phyloP scores from a whole-genome alignment of 2,329 filamentous ascomycete genomes.

The Metarhizium album region DNA sequence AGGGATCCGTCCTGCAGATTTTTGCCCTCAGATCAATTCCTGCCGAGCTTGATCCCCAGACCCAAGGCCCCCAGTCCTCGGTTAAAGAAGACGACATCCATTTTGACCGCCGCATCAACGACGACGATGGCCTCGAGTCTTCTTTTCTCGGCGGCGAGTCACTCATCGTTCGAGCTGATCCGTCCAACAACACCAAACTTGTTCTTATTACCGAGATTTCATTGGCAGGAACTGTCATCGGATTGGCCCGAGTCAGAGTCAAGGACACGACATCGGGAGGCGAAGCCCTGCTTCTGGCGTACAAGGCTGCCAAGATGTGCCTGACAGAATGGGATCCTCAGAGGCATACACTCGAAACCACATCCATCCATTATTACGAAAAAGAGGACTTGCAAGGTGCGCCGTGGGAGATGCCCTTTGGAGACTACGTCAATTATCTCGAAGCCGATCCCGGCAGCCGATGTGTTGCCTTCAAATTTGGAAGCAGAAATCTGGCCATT shows the following conservation, averaged over 20 bases:
- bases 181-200: constrained; percentile 61
- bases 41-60: constrained; percentile 46
- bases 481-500: constrained; percentile 78
- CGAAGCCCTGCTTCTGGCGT: constrained; percentile 72
- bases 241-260: constrained; percentile 67
- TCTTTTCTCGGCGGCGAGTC: constrained; percentile 56
- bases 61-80: constrained; percentile 22
- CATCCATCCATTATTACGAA: constrained; percentile 97
- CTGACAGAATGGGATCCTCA: constrained; percentile 89
- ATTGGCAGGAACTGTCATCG: constrained; percentile 74
- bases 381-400: constrained; percentile 77
- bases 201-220: constrained; percentile 76
- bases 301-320: constrained; percentile 86
- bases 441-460: constrained; percentile 83
- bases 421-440: constrained; percentile 68
- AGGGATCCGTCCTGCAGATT: constrained; percentile 85
- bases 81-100: constrained; percentile 28
- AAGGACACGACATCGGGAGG: constrained; percentile 66
- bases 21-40: constrained; percentile 63
- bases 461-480: constrained; percentile 92
- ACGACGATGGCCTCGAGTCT: constrained; percentile 54
- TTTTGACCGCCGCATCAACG: constrained; percentile 43
- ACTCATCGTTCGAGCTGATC: constrained; percentile 49
- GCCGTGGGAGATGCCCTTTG: constrained; percentile 70
- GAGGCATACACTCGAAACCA: constrained; percentile 66